Percentiles rank a stretch among this genome's conserved stretches.
Conservation (phyloP, 305 asterid species). For the Fraxinus velutina region DNA sequence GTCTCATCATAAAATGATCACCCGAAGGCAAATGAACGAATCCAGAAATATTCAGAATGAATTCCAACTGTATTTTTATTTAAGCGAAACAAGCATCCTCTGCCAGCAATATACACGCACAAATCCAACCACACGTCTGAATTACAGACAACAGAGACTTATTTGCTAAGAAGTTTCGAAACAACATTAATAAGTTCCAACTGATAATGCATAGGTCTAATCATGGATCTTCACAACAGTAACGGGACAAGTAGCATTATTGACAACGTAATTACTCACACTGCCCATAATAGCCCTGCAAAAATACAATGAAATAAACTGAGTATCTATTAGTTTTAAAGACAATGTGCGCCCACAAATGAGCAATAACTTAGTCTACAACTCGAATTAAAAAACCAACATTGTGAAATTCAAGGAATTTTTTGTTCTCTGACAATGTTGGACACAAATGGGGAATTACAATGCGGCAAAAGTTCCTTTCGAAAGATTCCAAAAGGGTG, state of each 20-base stretch:
- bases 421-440: not conserved
- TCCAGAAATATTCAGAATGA: not conserved
- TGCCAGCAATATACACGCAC: slow-evolving; percentile 1
- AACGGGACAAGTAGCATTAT: slow-evolving; percentile 66
- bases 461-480: not conserved
- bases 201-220: slow-evolving; percentile 11
- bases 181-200: slow-evolving; percentile 11
- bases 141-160: slow-evolving; percentile 20
- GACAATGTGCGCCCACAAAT: not conserved
- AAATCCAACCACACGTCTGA: slow-evolving; percentile 2
- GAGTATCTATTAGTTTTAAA: not conserved
- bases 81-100: not conserved
- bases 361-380: not conserved
- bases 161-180: slow-evolving; percentile 18
- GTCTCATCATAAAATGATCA: not conserved
- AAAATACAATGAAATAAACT: slow-evolving; percentile 15
- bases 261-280: slow-evolving; percentile 74
- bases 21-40: not conserved
- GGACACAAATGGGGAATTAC: not conserved
- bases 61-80: not conserved
- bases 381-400: not conserved
- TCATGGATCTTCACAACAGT: slow-evolving; percentile 63
- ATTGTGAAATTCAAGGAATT: not conserved
- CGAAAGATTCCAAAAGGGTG: not conserved
- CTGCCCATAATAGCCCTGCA: slow-evolving; percentile 83